Percentiles rank a stretch among this genome's conserved stretches.
Conservation (phyloP, 306 rosid species). For the Quillaja saponaria region DNA sequence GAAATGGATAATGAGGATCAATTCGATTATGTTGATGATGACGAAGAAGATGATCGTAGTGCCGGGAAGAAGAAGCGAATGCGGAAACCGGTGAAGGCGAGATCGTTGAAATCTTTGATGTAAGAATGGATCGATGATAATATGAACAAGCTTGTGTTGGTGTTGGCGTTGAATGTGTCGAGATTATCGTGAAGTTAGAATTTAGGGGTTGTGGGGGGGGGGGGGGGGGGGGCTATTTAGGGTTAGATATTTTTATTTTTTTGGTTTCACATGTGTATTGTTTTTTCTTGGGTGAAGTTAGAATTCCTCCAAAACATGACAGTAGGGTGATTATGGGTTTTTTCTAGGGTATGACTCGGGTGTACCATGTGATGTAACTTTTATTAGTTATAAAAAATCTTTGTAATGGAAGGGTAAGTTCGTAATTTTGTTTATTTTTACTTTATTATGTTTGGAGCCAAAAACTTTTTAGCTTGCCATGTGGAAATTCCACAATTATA, state of each 20-base stretch:
- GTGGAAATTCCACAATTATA: too few species aligned
- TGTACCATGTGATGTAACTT: constrained; percentile 17
- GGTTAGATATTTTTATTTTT: constrained; percentile 28
- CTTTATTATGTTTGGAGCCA: too few species aligned
- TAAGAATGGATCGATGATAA: constrained; percentile 31
- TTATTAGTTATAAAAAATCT: neutral
- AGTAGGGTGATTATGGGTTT: constrained; percentile 2
- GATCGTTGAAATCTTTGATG: constrained; percentile 87
- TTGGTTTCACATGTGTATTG: constrained; percentile 22
- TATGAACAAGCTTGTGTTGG: constrained; percentile 28
- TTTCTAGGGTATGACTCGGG: constrained; percentile 31
- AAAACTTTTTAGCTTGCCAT: too few species aligned
- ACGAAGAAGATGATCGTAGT: constrained; percentile 21
- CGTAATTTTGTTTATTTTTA: constrained; percentile 13
- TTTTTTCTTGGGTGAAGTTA: constrained; percentile 49
- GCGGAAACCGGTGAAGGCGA: constrained; percentile 83
- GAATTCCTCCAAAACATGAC: constrained; percentile 27
- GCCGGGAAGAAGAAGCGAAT: constrained; percentile 53
- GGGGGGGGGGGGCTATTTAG: constrained; percentile 31
- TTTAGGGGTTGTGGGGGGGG: neutral
- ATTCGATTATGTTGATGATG: constrained; percentile 54
- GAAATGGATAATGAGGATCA: constrained; percentile 22
- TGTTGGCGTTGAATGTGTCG: constrained; percentile 31
- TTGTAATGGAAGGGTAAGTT: constrained; percentile 17
- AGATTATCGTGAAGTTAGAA: constrained; percentile 12